These are phyloP conservation scores for Microcos paniculata DNA, from an alignment of 345 rosid species.

Conservation along the genomic window DNA sequence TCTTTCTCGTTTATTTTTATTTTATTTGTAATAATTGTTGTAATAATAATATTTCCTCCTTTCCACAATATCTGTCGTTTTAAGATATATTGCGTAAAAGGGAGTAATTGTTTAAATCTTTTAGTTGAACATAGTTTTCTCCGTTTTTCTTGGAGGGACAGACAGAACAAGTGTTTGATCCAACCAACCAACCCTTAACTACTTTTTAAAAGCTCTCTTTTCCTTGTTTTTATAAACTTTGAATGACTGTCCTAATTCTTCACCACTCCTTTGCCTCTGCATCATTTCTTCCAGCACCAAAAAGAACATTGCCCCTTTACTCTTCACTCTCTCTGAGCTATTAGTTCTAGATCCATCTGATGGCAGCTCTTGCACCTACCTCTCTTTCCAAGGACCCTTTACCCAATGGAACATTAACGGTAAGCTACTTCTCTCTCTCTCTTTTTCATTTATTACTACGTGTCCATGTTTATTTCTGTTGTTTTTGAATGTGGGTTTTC, in stretches of 20 bases:
- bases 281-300: not conserved
- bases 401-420: not conserved
- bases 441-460: not conserved
- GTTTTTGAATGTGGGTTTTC: slow-evolving; percentile 2
- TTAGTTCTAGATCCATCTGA: not conserved
- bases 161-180: not conserved
- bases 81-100: too few species aligned
- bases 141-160: slow-evolving; percentile 13
- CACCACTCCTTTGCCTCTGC: not conserved
- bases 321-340: not conserved
- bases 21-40: too few species aligned
- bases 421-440: not conserved
- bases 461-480: not conserved
- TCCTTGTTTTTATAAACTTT: not conserved
- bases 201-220: not conserved
- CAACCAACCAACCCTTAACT: not conserved
- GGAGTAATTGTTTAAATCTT: too few species aligned
- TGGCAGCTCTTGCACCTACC: slow-evolving; percentile 4
- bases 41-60: too few species aligned
- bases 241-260: not conserved
- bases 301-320: not conserved
- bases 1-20: too few species aligned
- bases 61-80: too few species aligned
- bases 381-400: slow-evolving; percentile 4
- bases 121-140: not conserved